Conservation (phyloP, 2,329 filamentous ascomycete genomes). For the Exserohilum rostratum region DNA sequence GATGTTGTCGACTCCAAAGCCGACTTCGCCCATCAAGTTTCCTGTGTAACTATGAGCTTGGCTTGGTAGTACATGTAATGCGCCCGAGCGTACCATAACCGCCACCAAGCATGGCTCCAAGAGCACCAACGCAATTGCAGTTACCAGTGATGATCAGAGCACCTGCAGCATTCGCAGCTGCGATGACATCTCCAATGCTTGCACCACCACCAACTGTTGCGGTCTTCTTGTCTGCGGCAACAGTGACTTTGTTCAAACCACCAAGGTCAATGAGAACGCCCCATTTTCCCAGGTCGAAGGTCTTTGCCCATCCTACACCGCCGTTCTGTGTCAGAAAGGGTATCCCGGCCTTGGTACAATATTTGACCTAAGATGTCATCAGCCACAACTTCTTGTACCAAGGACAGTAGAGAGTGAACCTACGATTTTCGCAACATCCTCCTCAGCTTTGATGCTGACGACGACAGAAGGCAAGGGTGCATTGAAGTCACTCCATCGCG, state of each 20-base stretch:
- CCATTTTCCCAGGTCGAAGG: constrained; percentile 27
- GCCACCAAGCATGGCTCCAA: constrained; percentile 52
- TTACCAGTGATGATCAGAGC: constrained; percentile 37
- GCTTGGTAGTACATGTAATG: not conserved
- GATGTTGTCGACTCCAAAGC: constrained; percentile 61
- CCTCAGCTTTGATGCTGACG: constrained; percentile 26
- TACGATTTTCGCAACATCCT: constrained; percentile 30
- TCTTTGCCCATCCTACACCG: constrained; percentile 35
- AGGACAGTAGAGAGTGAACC: not conserved
- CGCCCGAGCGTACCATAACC: constrained; percentile 54
- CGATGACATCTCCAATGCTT: constrained; percentile 45
- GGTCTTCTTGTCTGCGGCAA: constrained; percentile 31
- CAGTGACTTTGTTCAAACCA: constrained; percentile 30
- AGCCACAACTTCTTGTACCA: not conserved
- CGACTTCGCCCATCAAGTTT: constrained; percentile 59
- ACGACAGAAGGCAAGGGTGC: constrained; percentile 27
- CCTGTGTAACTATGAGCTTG: constrained; percentile 31
- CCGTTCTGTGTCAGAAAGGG: constrained; percentile 39
- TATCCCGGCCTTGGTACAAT: constrained; percentile 23
- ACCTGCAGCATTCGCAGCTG: constrained; percentile 47
- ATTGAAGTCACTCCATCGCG: constrained; percentile 33
- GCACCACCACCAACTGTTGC: constrained; percentile 42
- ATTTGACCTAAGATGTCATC: constrained; percentile 26
- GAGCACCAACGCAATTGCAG: constrained; percentile 41
- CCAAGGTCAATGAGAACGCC: constrained; percentile 41